phyloP scores from a whole-genome alignment of 345 rosid genomes.

The Salix purpurea region DNA sequence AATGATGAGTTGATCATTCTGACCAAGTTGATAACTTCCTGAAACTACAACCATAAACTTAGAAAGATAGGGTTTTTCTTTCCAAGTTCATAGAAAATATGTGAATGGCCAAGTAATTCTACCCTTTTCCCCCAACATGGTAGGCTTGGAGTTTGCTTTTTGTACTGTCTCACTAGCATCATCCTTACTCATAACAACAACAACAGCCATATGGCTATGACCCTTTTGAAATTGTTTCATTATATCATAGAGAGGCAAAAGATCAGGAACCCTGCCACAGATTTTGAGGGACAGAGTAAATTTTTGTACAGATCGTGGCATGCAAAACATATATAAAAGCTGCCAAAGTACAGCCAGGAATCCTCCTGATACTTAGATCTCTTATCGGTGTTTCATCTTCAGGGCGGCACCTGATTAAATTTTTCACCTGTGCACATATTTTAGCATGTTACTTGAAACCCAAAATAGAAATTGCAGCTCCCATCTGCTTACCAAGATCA shows the following conservation, averaged over 20 bases:
- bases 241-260: conserved; percentile 69
- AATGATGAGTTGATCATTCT: conserved; percentile 19
- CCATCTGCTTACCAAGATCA: conserved; percentile 49
- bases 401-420: conserved; percentile 49
- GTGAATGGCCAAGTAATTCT: not conserved
- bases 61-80: not conserved
- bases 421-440: conserved; percentile 47
- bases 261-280: conserved; percentile 47
- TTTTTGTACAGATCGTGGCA: too few species aligned
- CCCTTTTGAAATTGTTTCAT: conserved; percentile 40
- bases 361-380: conserved; percentile 62
- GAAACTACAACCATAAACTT: not conserved
- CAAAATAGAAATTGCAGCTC: not conserved
- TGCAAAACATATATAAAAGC: not conserved
- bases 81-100: too few species aligned
- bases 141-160: conserved; percentile 15
- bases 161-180: conserved; percentile 27
- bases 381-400: conserved; percentile 53
- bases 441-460: not conserved
- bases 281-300: not conserved
- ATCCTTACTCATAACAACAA: conserved; percentile 50
- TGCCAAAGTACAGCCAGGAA: conserved; percentile 2
- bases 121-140: conserved; percentile 18
- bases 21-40: conserved; percentile 25
- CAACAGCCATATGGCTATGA: conserved; percentile 42